These are phyloP conservation scores for Schwanniomyces yamadae DNA, from an alignment of 805 yeast genomes.

Conservation along the genomic window DNA sequence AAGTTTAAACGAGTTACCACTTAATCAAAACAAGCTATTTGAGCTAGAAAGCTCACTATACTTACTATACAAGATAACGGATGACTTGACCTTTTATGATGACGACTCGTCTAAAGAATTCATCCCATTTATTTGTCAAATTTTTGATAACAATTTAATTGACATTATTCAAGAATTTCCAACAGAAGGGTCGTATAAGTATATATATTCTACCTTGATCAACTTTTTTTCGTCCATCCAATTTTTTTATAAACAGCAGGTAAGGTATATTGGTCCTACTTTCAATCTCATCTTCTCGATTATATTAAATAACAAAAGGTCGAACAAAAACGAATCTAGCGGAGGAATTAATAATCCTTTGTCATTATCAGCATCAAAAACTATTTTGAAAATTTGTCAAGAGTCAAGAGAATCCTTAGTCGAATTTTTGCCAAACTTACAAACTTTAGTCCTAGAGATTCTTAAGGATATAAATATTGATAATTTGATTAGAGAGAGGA, in stretches of 20 bases:
- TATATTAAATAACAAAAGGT: constrained; percentile 22
- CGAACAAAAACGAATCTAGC: constrained; percentile 14
- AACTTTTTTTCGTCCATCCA: constrained; percentile 58
- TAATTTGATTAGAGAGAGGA: constrained; percentile 53
- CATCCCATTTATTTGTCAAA: constrained; percentile 21
- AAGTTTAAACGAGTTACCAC: constrained; percentile 13
- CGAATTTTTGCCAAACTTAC: constrained; percentile 47
- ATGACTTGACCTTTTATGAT: constrained; percentile 46
- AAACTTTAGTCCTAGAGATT: constrained; percentile 47
- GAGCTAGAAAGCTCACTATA: constrained; percentile 64
- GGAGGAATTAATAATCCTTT: constrained; percentile 17
- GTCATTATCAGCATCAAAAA: constrained; percentile 42
- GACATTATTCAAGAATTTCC: constrained; percentile 14
- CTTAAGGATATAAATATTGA: constrained; percentile 39
- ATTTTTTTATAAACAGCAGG: constrained; percentile 51
- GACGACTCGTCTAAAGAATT: constrained; percentile 25
- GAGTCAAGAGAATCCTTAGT: constrained; percentile 46
- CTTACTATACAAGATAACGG: constrained; percentile 55
- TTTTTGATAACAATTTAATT: constrained; percentile 25
- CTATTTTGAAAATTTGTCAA: constrained; percentile 60
- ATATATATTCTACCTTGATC: constrained; percentile 45
- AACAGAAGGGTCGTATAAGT: constrained; percentile 5
- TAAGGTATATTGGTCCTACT: constrained; percentile 45
- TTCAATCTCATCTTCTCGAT: constrained; percentile 54
- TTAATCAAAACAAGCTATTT: constrained; percentile 18